Evolutionary conservation across 78 protist genomes (phyloP).

Genomic region (Speleostelium caveatum): DNA sequence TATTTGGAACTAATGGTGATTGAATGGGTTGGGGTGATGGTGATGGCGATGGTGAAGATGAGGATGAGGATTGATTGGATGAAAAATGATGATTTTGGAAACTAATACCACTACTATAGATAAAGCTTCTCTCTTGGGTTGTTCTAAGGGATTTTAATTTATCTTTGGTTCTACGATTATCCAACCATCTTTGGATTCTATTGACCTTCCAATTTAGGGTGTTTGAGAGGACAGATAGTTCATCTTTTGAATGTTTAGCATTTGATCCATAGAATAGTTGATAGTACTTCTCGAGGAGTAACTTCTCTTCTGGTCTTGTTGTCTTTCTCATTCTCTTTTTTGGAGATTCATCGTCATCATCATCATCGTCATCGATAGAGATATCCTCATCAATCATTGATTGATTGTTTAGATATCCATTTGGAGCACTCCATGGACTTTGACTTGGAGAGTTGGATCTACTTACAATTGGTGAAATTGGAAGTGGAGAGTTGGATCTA

Average conservation of each 20-base stretch:
- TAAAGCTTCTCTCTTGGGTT: slow-evolving; percentile 29
- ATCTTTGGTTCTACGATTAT: slow-evolving; percentile 66
- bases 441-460: background rate
- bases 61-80: background rate
- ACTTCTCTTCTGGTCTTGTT: slow-evolving; percentile 64
- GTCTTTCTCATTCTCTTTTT: slow-evolving; percentile 75
- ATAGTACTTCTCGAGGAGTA: slow-evolving; percentile 35
- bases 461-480: slow-evolving; percentile 14
- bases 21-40: background rate
- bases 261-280: slow-evolving; percentile 14
- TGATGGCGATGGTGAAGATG: background rate
- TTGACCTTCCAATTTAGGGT: slow-evolving; percentile 41
- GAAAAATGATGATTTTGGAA: no score
- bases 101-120: background rate
- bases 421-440: background rate
- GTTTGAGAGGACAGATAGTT: slow-evolving; percentile 10
- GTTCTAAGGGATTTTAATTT: slow-evolving; percentile 28
- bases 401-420: background rate
- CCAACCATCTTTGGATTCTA: slow-evolving; percentile 72
- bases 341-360: slow-evolving; percentile 62
- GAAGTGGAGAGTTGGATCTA: background rate
- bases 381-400: background rate
- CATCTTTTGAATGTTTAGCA: slow-evolving; percentile 56
- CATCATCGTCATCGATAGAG: slow-evolving; percentile 26
- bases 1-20: background rate